Percentiles rank a stretch among this genome's conserved stretches.
Conservation (phyloP, 176 grass and related monocot species). For the Oryza brachyantha region DNA sequence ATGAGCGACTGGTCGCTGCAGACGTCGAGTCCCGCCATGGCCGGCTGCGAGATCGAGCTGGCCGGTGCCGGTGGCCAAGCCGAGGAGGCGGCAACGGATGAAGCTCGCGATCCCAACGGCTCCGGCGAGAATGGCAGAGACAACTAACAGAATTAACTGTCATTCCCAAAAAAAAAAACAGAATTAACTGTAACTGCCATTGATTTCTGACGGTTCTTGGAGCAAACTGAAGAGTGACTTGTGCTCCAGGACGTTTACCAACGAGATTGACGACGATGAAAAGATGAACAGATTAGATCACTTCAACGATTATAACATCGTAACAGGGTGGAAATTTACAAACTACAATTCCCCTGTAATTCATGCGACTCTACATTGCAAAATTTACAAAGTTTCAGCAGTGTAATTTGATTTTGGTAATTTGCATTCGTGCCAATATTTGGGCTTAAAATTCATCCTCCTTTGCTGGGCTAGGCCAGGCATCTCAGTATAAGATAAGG, state of each 20-base stretch:
- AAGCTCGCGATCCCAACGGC: neutral
- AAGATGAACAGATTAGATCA: neutral
- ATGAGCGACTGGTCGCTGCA: slow-evolving; percentile 11
- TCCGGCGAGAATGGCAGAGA: neutral
- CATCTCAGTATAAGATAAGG: no score
- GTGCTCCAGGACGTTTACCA: neutral
- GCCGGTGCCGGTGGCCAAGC: neutral
- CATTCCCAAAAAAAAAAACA: no score
- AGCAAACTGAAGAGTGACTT: neutral
- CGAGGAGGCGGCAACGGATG: neutral
- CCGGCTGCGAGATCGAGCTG: slow-evolving; percentile 20
- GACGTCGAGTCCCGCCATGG: slow-evolving; percentile 7
- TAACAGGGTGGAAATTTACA: neutral
- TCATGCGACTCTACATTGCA: neutral
- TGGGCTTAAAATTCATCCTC: no score
- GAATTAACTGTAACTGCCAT: neutral
- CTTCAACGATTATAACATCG: neutral
- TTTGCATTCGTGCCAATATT: no score
- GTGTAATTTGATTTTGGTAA: no score
- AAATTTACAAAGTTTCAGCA: neutral
- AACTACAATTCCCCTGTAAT: neutral
- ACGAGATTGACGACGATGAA: neutral
- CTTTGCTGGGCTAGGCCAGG: no score
- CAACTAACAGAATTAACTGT: neutral
- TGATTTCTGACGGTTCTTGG: neutral